phyloP scores from a whole-genome alignment of 2,329 filamentous ascomycete genomes.

The Fusarium cicatricum region DNA sequence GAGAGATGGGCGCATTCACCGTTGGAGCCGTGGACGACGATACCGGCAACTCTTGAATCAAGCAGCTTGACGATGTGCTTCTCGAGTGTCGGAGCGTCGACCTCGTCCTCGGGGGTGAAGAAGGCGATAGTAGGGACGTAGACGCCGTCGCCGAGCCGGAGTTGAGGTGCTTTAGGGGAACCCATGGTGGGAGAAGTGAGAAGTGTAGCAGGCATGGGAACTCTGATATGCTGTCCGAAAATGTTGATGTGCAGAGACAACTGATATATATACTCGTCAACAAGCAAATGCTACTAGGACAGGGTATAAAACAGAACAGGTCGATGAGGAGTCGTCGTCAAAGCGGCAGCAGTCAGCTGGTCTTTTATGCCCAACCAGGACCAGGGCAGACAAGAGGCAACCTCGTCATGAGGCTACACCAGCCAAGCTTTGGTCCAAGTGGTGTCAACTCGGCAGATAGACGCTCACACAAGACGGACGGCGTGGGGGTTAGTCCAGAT shows the following conservation, averaged over 20 bases:
- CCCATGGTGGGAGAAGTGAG: conserved; percentile 37
- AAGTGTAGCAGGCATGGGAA: conserved; percentile 38
- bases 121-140: conserved; percentile 51
- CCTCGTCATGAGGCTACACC: conserved; percentile 39
- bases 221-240: too few species aligned
- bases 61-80: conserved; percentile 55
- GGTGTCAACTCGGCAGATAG: conserved; percentile 28
- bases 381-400: conserved; percentile 4
- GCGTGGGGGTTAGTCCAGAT: conserved; percentile 38
- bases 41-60: conserved; percentile 74
- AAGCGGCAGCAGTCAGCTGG: conserved; percentile 33
- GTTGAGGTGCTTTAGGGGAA: conserved; percentile 37
- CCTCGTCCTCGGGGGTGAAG: conserved; percentile 47
- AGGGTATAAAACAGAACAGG: conserved; percentile 9
- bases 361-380: conserved; percentile 37
- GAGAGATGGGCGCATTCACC: conserved; percentile 84
- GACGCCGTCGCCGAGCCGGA: conserved; percentile 44
- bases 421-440: conserved; percentile 19
- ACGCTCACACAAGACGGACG: conserved; percentile 18
- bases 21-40: conserved; percentile 84
- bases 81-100: conserved; percentile 45
- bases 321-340: conserved; percentile 4
- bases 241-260: too few species aligned
- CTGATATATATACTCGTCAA: conserved; percentile 12
- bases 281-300: conserved; percentile 13